These are phyloP conservation scores for Arabidopsis hybrid DNA, from an alignment of 441 rosid species.

Conservation along the genomic window DNA sequence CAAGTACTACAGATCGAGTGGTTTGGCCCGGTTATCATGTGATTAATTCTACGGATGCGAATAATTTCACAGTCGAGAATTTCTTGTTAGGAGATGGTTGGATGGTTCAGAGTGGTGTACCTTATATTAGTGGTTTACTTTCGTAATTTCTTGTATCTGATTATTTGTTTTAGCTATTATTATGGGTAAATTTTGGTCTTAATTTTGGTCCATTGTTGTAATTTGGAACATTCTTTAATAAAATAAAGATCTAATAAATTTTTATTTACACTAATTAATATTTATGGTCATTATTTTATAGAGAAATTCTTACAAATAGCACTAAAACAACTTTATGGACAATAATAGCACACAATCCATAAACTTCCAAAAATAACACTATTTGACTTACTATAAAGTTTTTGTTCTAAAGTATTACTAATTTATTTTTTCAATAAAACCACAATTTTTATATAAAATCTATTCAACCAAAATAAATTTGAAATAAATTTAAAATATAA, in stretches of 20 bases:
- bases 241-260: not conserved
- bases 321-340: no score
- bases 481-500: no score
- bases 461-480: no score
- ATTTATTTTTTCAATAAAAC: no score
- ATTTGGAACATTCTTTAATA: not conserved
- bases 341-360: no score
- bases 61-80: conserved; percentile 61
- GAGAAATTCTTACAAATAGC: no score
- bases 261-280: not conserved
- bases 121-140: conserved; percentile 55
- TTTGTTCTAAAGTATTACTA: no score
- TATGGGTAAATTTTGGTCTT: no score
- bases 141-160: conserved; percentile 26
- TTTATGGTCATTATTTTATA: not conserved
- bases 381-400: no score
- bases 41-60: conserved; percentile 56
- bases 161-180: conserved; percentile 16
- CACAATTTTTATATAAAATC: no score
- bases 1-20: conserved; percentile 51
- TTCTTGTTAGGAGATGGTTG: conserved; percentile 72
- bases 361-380: no score
- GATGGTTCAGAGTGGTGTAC: conserved; percentile 80
- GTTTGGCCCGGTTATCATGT: conserved; percentile 72
- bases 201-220: not conserved